These are phyloP conservation scores for Russula emetica DNA, from an alignment of 768 basidiomycete genomes.

Conservation along the genomic window DNA sequence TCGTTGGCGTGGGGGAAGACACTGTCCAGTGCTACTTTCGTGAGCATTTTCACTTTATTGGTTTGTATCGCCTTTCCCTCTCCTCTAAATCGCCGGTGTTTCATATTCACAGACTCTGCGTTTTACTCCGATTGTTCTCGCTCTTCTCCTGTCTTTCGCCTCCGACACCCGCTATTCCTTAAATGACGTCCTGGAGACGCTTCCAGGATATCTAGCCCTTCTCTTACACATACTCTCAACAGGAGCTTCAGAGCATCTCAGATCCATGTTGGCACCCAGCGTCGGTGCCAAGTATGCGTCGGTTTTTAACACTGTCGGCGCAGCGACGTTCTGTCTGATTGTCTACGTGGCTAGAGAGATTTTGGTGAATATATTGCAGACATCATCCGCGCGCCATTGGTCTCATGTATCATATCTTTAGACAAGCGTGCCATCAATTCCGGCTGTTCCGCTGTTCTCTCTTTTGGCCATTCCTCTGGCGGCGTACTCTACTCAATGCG, in stretches of 20 bases:
- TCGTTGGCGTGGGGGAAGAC: slow-evolving; percentile 62
- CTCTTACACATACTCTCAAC: slow-evolving; percentile 56
- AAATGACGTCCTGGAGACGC: slow-evolving; percentile 40
- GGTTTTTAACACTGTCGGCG: slow-evolving; percentile 56
- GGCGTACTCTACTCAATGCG: slow-evolving; percentile 57
- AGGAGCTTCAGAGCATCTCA: slow-evolving; percentile 58
- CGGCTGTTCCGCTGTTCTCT: slow-evolving; percentile 52
- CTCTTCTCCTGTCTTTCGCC: slow-evolving; percentile 52
- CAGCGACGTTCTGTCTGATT: slow-evolving; percentile 57
- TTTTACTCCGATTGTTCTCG: slow-evolving; percentile 43
- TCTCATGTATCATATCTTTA: slow-evolving; percentile 8
- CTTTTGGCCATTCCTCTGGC: slow-evolving; percentile 58
- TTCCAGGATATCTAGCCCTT: slow-evolving; percentile 67
- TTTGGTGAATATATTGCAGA: slow-evolving; percentile 42
- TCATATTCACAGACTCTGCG: slow-evolving; percentile 44
- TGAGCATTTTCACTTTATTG: slow-evolving; percentile 32
- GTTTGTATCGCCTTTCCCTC: not conserved
- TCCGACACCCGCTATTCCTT: slow-evolving; percentile 49
- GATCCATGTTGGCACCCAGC: slow-evolving; percentile 52
- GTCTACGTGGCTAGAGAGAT: slow-evolving; percentile 59
- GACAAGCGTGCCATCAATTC: slow-evolving; percentile 39
- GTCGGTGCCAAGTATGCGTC: slow-evolving; percentile 54
- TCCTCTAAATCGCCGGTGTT: slow-evolving; percentile 9
- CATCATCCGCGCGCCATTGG: not conserved
- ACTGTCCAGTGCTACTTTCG: slow-evolving; percentile 46